These are phyloP conservation scores for Podosphaera fusca DNA, from an alignment of 2,329 filamentous ascomycete species.

Conservation along the genomic window DNA sequence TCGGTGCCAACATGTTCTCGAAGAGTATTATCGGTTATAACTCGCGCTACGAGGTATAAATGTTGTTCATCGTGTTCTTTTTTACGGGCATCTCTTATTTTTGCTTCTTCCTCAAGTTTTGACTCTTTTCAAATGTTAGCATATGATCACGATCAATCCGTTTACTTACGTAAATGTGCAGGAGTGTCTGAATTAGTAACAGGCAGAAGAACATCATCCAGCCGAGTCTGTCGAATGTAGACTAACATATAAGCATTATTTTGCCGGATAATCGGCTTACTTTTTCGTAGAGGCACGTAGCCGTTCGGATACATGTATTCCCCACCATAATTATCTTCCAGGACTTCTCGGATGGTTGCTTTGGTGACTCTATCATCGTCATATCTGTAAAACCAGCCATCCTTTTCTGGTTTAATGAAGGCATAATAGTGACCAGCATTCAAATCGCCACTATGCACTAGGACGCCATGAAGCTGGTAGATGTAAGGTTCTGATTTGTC, in stretches of 20 bases:
- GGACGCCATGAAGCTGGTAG: slow-evolving; percentile 82
- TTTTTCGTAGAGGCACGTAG: slow-evolving; percentile 11
- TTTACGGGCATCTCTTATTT: slow-evolving; percentile 47
- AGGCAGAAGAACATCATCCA: slow-evolving; percentile 62
- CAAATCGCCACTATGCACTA: slow-evolving; percentile 89
- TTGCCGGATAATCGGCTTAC: slow-evolving; percentile 33
- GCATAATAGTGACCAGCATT: slow-evolving; percentile 98
- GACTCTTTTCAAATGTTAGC: slow-evolving; percentile 26
- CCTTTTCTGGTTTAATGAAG: slow-evolving; percentile 79
- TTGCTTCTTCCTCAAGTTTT: slow-evolving; percentile 62
- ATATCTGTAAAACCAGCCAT: slow-evolving; percentile 89
- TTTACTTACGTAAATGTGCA: slow-evolving; percentile 44
- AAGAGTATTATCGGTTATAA: slow-evolving; percentile 67
- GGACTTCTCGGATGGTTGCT: slow-evolving; percentile 69
- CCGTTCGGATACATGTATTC: slow-evolving; percentile 38
- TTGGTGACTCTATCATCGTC: slow-evolving; percentile 96
- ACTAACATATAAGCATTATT: slow-evolving; percentile 98
- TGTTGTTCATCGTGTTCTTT: slow-evolving; percentile 90
- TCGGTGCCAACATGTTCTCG: slow-evolving; percentile 65
- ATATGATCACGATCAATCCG: slow-evolving; percentile 1
- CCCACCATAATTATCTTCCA: slow-evolving; percentile 93
- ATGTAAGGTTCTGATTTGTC: slow-evolving; percentile 75
- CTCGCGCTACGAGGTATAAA: slow-evolving; percentile 65
- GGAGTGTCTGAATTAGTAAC: slow-evolving; percentile 64
- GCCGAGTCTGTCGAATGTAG: slow-evolving; percentile 68